These are phyloP conservation scores for Cicer chorassanicum DNA, from an alignment of 306 rosid species.

Conservation along the genomic window DNA sequence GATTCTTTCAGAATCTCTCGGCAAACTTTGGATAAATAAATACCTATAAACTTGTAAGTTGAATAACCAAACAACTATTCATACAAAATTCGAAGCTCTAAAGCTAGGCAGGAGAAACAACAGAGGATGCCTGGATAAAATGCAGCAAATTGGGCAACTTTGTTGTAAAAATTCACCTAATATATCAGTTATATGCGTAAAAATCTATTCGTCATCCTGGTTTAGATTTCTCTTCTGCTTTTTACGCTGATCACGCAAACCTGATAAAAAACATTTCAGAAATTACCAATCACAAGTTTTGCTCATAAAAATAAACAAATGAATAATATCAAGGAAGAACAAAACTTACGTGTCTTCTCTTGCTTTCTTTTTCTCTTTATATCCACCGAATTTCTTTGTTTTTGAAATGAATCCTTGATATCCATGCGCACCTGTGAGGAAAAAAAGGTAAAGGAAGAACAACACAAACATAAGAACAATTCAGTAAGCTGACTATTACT, in stretches of 20 bases:
- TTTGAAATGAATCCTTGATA: slow-evolving; percentile 56
- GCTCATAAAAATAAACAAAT: neutral
- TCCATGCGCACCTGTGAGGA: slow-evolving; percentile 73
- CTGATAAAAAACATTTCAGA: slow-evolving; percentile 52
- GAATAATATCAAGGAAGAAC: slow-evolving; percentile 3
- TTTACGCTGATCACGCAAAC: slow-evolving; percentile 76
- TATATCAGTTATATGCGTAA: slow-evolving; percentile 9
- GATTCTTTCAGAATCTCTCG: neutral
- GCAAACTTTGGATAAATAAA: neutral
- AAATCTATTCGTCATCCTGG: slow-evolving; percentile 43
- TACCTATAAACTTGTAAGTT: neutral
- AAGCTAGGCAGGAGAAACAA: slow-evolving; percentile 38
- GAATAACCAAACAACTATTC: neutral
- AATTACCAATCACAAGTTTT: neutral
- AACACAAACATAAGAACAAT: slow-evolving; percentile 14
- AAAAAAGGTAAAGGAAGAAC: slow-evolving; percentile 7
- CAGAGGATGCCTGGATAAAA: slow-evolving; percentile 2
- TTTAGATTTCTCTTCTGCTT: slow-evolving; percentile 62
- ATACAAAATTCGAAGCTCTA: slow-evolving; percentile 10
- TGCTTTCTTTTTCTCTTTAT: slow-evolving; percentile 73
- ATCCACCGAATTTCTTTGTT: slow-evolving; percentile 57
- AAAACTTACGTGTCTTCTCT: slow-evolving; percentile 71
- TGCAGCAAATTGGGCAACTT: slow-evolving; percentile 22
- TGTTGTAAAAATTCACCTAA: slow-evolving; percentile 27
- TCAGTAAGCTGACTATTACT: neutral